Percentiles rank a stretch among this genome's conserved stretches.
These are phyloP conservation scores for Trypanosoma avium DNA, from an alignment of 208 protist species.

Conservation along the genomic window DNA sequence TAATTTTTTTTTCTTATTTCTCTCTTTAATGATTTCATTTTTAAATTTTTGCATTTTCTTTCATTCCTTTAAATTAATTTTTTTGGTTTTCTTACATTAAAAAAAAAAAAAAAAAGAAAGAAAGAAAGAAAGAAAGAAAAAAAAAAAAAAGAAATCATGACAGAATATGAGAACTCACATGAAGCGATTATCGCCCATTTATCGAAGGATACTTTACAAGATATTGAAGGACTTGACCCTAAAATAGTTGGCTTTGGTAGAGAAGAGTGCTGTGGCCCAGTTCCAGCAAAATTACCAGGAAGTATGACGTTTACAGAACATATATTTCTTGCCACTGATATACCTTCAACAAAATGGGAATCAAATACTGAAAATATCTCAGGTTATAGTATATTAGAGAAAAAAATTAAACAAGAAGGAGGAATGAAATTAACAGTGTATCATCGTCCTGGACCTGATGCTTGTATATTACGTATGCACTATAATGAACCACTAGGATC, in stretches of 20 bases:
- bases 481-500: conserved; percentile 35
- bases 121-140: not conserved
- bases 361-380: conserved; percentile 65
- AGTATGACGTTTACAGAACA: conserved; percentile 85
- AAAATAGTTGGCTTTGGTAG: conserved; percentile 73
- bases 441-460: conserved; percentile 32
- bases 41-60: too few species aligned
- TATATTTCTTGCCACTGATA: conserved; percentile 68
- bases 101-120: not conserved
- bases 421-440: conserved; percentile 22
- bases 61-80: too few species aligned
- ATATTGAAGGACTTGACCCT: conserved; percentile 89
- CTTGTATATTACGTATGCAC: conserved; percentile 63
- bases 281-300: conserved; percentile 62
- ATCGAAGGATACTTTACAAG: conserved; percentile 55
- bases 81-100: too few species aligned
- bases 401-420: conserved; percentile 20
- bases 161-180: conserved; percentile 39
- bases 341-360: conserved; percentile 65
- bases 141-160: conserved; percentile 7
- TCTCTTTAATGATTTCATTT: too few species aligned
- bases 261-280: conserved; percentile 81
- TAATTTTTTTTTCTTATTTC: too few species aligned
- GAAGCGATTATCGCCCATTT: conserved; percentile 58
- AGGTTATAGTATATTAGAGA: conserved; percentile 48